Conservation (phyloP, 352 stramenopile genomes). For the Pythium guiyangense region DNA sequence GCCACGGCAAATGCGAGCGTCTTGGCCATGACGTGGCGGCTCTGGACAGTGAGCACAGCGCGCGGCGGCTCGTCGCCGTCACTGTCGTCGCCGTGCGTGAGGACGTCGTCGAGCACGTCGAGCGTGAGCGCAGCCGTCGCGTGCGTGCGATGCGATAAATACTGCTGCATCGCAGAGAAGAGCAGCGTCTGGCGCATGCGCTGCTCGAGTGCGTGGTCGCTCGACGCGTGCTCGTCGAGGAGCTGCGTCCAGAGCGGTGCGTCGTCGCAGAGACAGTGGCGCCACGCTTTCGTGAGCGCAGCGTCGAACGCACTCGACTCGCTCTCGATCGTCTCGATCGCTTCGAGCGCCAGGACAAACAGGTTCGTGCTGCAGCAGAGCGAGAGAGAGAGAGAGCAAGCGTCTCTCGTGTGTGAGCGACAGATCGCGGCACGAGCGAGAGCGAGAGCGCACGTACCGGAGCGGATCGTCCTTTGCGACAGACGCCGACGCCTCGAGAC, state of each 20-base stretch:
- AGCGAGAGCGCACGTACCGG: constrained; percentile 21
- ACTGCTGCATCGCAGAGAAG: constrained; percentile 55
- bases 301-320: constrained; percentile 42
- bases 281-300: constrained; percentile 45
- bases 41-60: constrained; percentile 39
- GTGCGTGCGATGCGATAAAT: constrained; percentile 22
- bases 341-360: constrained; percentile 67
- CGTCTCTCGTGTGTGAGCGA: no score
- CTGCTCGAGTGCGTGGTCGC: constrained; percentile 52
- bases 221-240: constrained; percentile 38
- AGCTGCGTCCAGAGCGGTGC: constrained; percentile 52
- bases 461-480: constrained; percentile 45
- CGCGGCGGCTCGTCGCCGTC: constrained; percentile 14
- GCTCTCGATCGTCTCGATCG: constrained; percentile 46
- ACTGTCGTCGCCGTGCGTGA: constrained; percentile 37
- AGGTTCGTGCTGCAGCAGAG: constrained; percentile 65
- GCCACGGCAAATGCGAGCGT: constrained; percentile 53
- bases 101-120: constrained; percentile 60
- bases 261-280: constrained; percentile 50
- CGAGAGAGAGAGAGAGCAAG: background rate
- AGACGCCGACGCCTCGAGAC: constrained; percentile 41
- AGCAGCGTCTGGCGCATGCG: constrained; percentile 72
- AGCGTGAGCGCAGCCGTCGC: constrained; percentile 30
- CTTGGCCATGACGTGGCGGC: constrained; percentile 69
- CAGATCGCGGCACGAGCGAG: background rate